Base-by-base conservation (phyloP, 257 asterid species). In the Solanum microdontum region DNA sequence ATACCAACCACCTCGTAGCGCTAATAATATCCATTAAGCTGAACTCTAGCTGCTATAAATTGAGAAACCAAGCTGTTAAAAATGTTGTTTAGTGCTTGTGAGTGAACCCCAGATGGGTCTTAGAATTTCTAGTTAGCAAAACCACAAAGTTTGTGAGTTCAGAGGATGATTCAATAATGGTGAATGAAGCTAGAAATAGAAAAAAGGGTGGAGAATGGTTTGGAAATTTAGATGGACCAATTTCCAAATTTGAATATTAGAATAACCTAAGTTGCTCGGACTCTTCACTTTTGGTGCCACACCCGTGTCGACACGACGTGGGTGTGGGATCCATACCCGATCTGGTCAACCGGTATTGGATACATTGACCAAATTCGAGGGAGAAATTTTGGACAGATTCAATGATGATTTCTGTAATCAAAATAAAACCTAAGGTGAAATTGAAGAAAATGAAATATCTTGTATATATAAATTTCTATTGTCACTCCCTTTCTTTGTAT, bases 61-160 rank as follows among this genome's bases (percentile, higher is more conserved):
- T 90, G 95, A 86, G 99, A 80, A 80, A 86, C 69, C 21, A 95
- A 80, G 77, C 90, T 66, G 82, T 85, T 89, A 45, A 92, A 79
- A n/a, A 96, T 93, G 36, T 36, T 89, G 21, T 87, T 33, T 69
- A 91, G 95, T 3, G 92, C 84, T 84, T 86, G 93, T 6, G 90
- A 82, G 93, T 88, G 92, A 19, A 73, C 24, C 14, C 92, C 93
- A 85, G 86, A 62, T 74, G 88, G 90, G 86, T 92, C 90, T 36
- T 88, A 94, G 90, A 94, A 92, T 23, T 92, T 92, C 45, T 94
- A 94, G 89, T 93, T 92, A 2, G 98, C 97, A 89, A 98, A 94
- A 90, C 98, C 99, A 94, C 94, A 28, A 94, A 82, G 82, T 60
- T 85, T 23, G 94, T 93, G 93, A 90, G 80, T 87, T 91, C 94